Conservation (phyloP, 1,139 yeast genomes). For the Blastobotrys illinoisensis region DNA sequence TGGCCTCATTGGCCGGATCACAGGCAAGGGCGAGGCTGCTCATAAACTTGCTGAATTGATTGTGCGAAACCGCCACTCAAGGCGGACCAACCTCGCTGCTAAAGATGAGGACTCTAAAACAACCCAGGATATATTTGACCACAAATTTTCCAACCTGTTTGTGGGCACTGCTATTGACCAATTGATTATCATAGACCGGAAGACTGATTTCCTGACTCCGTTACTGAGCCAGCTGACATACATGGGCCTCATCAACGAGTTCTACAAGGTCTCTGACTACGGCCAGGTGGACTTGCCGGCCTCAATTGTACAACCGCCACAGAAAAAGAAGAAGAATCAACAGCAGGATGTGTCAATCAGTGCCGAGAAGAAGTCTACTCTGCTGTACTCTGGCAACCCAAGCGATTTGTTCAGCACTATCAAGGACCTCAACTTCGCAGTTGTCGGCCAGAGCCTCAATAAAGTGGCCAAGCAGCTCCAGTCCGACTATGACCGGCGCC, state of each 20-base stretch:
- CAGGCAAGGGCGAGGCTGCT: conserved; percentile 46
- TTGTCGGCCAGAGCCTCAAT: conserved; percentile 70
- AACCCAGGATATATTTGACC: conserved; percentile 18
- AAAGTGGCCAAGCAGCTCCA: conserved; percentile 67
- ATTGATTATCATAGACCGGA: conserved; percentile 71
- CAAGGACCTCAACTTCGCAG: conserved; percentile 68
- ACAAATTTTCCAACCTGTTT: conserved; percentile 30
- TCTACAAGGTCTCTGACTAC: conserved; percentile 47
- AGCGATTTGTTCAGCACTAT: conserved; percentile 42
- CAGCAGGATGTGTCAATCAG: conserved; percentile 11
- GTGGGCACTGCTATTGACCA: conserved; percentile 35
- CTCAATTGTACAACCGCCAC: conserved; percentile 24
- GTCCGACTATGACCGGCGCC: conserved; percentile 58
- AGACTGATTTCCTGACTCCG: conserved; percentile 66
- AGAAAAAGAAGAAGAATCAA: conserved; percentile 6
- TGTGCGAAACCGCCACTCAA: conserved; percentile 23
- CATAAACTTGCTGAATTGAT: conserved; percentile 37
- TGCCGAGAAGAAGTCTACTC: conserved; percentile 9
- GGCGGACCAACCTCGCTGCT: conserved; percentile 21
- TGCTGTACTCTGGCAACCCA: conserved; percentile 8
- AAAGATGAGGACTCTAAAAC: conserved; percentile 4
- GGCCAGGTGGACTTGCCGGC: conserved; percentile 41
- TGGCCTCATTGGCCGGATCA: conserved; percentile 40
- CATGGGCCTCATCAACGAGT: conserved; percentile 75
- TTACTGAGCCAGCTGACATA: conserved; percentile 74